Conservation (phyloP, 495 filamentous ascomycete genomes). For the Penicillium taxi region DNA sequence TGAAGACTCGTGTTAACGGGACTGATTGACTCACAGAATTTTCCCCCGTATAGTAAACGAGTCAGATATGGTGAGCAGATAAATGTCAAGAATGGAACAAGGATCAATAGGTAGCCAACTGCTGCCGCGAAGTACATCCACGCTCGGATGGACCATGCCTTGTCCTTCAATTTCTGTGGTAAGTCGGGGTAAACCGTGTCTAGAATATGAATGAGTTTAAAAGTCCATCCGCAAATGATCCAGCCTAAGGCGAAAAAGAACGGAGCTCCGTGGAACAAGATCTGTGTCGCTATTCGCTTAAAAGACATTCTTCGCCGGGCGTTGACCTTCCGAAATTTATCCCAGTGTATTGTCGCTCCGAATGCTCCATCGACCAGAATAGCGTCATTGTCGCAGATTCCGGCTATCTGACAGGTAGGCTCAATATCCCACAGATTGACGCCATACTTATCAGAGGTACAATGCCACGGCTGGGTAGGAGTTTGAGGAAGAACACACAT, state of each 20-base stretch:
- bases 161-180: too few relatives aligned
- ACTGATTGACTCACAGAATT: too few relatives aligned
- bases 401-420: neutral
- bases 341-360: constrained; percentile 1
- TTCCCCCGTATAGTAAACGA: too few relatives aligned
- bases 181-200: too few relatives aligned
- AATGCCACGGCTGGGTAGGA: neutral
- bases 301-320: neutral
- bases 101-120: too few relatives aligned
- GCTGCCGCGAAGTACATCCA: too few relatives aligned
- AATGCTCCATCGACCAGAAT: neutral
- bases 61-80: too few relatives aligned
- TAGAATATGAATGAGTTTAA: too few relatives aligned
- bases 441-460: neutral
- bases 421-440: constrained; percentile 1
- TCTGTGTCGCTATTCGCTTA: neutral
- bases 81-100: too few relatives aligned
- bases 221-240: too few relatives aligned
- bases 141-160: too few relatives aligned
- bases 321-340: neutral
- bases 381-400: neutral
- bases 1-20: too few relatives aligned
- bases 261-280: neutral
- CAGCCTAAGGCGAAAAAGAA: neutral
- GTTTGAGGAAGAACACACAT: neutral